phyloP scores from a whole-genome alignment of 495 filamentous ascomycete genomes.

The Lophiostoma macrostomum region DNA sequence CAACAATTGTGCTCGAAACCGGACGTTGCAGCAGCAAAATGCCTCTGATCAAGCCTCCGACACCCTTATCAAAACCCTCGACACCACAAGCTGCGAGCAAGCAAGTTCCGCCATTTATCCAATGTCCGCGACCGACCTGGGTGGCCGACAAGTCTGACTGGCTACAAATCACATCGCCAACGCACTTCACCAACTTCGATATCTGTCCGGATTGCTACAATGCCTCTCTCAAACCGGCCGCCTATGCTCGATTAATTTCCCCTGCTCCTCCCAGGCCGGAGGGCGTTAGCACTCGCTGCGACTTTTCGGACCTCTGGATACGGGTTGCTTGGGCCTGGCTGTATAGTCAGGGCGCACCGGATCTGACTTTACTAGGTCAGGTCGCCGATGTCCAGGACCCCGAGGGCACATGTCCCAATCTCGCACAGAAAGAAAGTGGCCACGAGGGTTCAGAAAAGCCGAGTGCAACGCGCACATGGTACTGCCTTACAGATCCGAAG shows the following conservation, averaged over 20 bases:
- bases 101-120: too few species aligned
- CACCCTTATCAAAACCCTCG: too few species aligned
- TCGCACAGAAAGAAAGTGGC: not conserved
- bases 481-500: not conserved
- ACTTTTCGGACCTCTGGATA: constrained; percentile 6
- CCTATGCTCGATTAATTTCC: not conserved
- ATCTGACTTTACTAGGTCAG: not conserved
- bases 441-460: not conserved
- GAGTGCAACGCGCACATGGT: not conserved
- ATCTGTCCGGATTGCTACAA: constrained; percentile 11
- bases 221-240: not conserved
- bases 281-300: not conserved
- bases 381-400: not conserved
- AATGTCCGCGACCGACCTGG: too few species aligned
- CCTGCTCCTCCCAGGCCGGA: not conserved
- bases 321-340: constrained; percentile 5
- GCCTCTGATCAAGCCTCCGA: too few species aligned
- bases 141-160: not conserved
- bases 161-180: constrained; percentile 1
- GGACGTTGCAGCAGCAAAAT: too few species aligned
- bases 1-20: too few species aligned
- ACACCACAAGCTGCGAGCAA: too few species aligned
- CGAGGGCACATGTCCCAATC: constrained; percentile 6
- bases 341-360: not conserved
- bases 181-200: not conserved